Evolutionary conservation across 2,329 filamentous ascomycete species (phyloP).

Genomic region (Bipolaris bicolor): DNA sequence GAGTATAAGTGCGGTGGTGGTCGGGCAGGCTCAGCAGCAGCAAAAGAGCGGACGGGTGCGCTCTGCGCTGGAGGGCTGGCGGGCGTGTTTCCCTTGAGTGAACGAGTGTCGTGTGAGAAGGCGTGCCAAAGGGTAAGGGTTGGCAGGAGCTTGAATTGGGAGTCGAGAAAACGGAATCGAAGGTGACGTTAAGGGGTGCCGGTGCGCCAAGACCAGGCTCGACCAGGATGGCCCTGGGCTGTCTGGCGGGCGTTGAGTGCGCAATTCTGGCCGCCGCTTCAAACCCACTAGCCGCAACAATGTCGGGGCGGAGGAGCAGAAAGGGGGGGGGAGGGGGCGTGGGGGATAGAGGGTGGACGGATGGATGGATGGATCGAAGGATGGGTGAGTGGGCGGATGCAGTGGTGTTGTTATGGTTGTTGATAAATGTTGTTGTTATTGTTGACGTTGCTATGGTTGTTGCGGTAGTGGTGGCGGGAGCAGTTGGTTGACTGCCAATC

Average conservation of each 20-base stretch:
- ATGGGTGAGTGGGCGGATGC: neutral
- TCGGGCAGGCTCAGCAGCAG: slow-evolving; percentile 1
- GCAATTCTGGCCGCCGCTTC: slow-evolving; percentile 15
- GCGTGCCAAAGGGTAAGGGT: slow-evolving; percentile 8
- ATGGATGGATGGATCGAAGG: neutral
- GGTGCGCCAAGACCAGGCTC: slow-evolving; percentile 18
- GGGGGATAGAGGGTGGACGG: neutral
- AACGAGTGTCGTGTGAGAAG: slow-evolving; percentile 12
- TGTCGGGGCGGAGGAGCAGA: neutral
- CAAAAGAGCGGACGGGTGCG: slow-evolving; percentile 25
- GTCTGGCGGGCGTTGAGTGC: slow-evolving; percentile 17
- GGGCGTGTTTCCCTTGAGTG: slow-evolving; percentile 2
- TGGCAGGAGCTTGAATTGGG: slow-evolving; percentile 22
- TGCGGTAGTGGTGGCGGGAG: neutral
- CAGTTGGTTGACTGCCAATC: too few relatives aligned
- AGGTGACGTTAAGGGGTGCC: slow-evolving; percentile 29
- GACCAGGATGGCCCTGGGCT: slow-evolving; percentile 17
- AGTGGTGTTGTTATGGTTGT: neutral
- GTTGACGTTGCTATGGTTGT: neutral
- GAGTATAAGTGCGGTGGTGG: too few relatives aligned
- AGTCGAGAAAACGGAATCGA: slow-evolving; percentile 22
- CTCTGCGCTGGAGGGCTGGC: slow-evolving; percentile 17
- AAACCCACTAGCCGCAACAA: neutral
- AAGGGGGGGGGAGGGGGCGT: neutral
- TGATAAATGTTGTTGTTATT: neutral